Base-by-base conservation (phyloP, 768 basidiomycete species). In the Boletus rubropictus region DNA sequence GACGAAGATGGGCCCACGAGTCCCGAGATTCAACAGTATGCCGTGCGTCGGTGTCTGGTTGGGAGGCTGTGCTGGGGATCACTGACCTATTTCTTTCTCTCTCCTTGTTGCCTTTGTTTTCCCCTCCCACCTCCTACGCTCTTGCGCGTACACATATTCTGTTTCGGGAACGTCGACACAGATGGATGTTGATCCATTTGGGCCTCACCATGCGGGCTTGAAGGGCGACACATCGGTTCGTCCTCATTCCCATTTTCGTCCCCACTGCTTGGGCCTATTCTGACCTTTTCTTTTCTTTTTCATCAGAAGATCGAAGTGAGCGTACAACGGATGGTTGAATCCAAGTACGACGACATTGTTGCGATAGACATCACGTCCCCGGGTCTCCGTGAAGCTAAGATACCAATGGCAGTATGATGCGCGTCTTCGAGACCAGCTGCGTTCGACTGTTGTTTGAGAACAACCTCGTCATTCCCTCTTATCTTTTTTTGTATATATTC, bases 241-340 rank as follows among this genome's bases (percentile, higher is more conserved):
- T 55, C 34, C 9, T 11, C 12, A 9, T 33, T 27, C 5, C 8
- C 8, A 18, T n/a, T 17, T n/a, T n/a, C 20, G 0, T 17, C 17
- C 8, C 3, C 25, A 20, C 20, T 10, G 34, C 5, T 21, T 12
- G 3, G 15, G 9, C 20, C 4, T 25, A 17, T 28, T 3, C 42
- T 41, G 25, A 53, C 14, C 14, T 17, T 20, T 7, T 14, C 24
- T 39, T 15, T 40, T 12, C 15, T 20, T 39, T 15, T 40, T 12
- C 18, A 3, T 46, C 20, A 22, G 17, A 32, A 55, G 55, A 53
- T 53, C 3, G 48, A 64, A 49, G 59, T 64, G 14, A 53, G 18
- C 18, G 32, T 62, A 22, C 51, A 52, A 20, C 53, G 20, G 9
- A 59, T 40, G 7, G 45, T 61, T 18, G 53, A 49, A 18, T 31